Base-by-base conservation (phyloP, 1,284 basidiomycete species). In the Porodaedalea pini region DNA sequence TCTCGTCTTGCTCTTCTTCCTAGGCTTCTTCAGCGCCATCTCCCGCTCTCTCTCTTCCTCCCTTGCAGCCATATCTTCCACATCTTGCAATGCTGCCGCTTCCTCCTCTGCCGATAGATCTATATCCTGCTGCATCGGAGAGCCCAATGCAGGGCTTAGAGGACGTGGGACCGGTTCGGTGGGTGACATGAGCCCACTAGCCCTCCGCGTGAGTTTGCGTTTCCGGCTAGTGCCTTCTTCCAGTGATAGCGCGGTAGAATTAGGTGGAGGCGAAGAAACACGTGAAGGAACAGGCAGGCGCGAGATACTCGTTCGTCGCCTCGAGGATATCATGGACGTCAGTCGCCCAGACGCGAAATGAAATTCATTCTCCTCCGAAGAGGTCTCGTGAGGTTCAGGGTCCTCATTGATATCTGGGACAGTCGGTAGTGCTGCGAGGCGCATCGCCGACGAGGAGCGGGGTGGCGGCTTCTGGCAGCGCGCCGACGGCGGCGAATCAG, bases 71-170 rank as follows among this genome's bases (percentile, higher is more conserved):
- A 75, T 65, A 45, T 67, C 65, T 52, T 71, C 65, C 6, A 61
- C 53, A 25, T 62, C 58, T 51, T 41, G 37, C 29, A 67, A 65
- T 4, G 65, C 72, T 2, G 71, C 72, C 29, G 70, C 68, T 61
- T 82, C 83, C 59, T 78, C 80, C 45, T 84, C 81, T 60, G 81
- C 81, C 5, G 79, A 81, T 11, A 82, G 65, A 2, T 76, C 80
- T 6, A 78, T 78, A 57, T 77, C 76, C 63, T 77, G 70, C 40
- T 79, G 75, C 37, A 82, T 73, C 13, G 85, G 81, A 2, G 82
- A 84, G n/a, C 83, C 83, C 63, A 84, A 80, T 4, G 83, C 81
- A 3, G 86, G 86, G 62, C 85, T 87, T 1, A 79, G 74, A 21
- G 82, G 77, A 57, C 82, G 75, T 5, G 76, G 77, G 13, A 74